Evolutionary conservation across 805 yeast species (phyloP), one percentile per base, ranked within the genome.

Genomic region (Priceomyces haplophilus): DNA sequence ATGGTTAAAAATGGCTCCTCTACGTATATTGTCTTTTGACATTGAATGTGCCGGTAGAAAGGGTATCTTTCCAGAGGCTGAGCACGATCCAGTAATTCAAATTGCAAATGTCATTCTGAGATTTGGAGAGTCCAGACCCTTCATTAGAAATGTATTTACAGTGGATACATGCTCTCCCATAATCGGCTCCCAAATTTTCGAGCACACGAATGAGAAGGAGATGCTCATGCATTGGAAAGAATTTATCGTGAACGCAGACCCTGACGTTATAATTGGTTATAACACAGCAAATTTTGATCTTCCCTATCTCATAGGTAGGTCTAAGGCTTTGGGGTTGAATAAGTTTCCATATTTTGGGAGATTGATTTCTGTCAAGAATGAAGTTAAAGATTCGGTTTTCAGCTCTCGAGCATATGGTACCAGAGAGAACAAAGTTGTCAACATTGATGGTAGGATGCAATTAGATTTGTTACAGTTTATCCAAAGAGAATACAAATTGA

Each of bases 1-100:
- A 47, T 95, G 95, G 90, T 77, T 88, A 27, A 84, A 82, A 51
- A 83, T 86, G 68, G 98, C 99, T 1, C 99, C 99, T 0, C 72
- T 93, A 46, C 83, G 99, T 56, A 82, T 93, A 38, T 70, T 93
- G 51, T 89, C 97, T 8, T 91, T 93, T 62, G 99, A 93, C 73
- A 93, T 93, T 47, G 99, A 93, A 65, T 93, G 99, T 76, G 93
- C 99, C 3, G 99, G 99, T 35, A 80, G 99, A 64, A 85, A 88
- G 50, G 99, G 99, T 41, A 78, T 93, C 10, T 93, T 93, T 62
- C 99, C 99, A 1, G 99, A 93, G 58, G 84, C 99, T 1, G 85
- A 85, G 47, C 76, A 80, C 37, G 99, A 93, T 67, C 85, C 97
- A 0, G 96, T 93, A 7, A 93, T 93, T 58, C 99, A 95, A 65